phyloP scores from a whole-genome alignment of 208 protist species.

The Zelonia costaricensis region DNA sequence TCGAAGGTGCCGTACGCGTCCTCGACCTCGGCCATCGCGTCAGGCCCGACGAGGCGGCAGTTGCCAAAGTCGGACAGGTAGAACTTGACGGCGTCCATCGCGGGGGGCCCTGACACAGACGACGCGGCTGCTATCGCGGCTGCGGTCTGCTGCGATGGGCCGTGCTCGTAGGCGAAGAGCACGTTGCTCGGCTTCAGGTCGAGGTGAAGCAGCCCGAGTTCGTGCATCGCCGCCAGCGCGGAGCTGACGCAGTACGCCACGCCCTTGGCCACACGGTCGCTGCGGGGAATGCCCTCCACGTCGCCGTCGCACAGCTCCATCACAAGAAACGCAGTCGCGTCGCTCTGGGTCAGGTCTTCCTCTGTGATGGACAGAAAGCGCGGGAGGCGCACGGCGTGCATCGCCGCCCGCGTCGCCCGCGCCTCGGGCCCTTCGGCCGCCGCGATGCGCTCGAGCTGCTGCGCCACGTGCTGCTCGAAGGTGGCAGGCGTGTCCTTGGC shows the following conservation, averaged over 20 bases:
- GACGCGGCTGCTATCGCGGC: constrained; percentile 7
- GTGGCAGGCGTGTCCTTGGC: constrained; percentile 4
- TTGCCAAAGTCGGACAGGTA: constrained; percentile 91
- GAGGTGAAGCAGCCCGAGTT: constrained; percentile 77
- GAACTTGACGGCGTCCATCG: constrained; percentile 58
- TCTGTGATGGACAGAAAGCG: constrained; percentile 78
- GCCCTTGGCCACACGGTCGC: constrained; percentile 52
- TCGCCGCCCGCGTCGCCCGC: constrained; percentile 26
- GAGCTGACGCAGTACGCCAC: constrained; percentile 80
- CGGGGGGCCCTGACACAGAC: background rate
- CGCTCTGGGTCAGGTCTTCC: constrained; percentile 63
- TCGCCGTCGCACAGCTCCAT: constrained; percentile 88
- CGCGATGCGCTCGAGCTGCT: constrained; percentile 22
- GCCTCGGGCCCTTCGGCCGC: constrained; percentile 26
- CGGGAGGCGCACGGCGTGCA: constrained; percentile 52
- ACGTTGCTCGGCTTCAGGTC: constrained; percentile 91
- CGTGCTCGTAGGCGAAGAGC: constrained; percentile 73
- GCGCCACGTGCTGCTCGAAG: constrained; percentile 25
- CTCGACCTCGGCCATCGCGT: constrained; percentile 36
- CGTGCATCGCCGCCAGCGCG: constrained; percentile 80
- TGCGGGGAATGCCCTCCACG: constrained; percentile 64
- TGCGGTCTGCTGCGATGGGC: constrained; percentile 34
- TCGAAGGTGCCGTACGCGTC: constrained; percentile 81
- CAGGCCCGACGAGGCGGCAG: constrained; percentile 70
- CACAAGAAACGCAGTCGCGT: constrained; percentile 79